phyloP scores from a whole-genome alignment of 495 filamentous ascomycete genomes.

The Tirmania nivea region DNA sequence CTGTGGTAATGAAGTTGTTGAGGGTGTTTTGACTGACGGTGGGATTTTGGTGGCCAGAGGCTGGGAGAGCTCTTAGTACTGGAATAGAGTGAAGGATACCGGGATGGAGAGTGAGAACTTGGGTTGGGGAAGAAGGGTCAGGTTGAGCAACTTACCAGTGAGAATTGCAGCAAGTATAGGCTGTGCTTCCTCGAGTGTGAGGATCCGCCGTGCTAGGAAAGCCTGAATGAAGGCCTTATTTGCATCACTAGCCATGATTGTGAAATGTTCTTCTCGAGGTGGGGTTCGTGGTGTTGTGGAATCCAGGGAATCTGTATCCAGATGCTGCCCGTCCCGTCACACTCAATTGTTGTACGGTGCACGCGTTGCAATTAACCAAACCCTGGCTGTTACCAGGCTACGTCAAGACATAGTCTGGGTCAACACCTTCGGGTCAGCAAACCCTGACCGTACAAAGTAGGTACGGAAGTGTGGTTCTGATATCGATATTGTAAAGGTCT shows the following conservation, averaged over 20 bases:
- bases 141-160: conserved; percentile 17
- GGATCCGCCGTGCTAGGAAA: conserved; percentile 51
- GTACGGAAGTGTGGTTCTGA: too few relatives aligned
- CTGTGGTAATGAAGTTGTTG: conserved; percentile 39
- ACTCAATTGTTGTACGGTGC: too few relatives aligned
- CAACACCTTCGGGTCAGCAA: too few relatives aligned
- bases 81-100: too few relatives aligned
- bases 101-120: neutral
- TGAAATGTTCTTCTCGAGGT: neutral
- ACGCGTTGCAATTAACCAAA: too few relatives aligned
- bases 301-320: neutral
- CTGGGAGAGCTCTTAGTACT: neutral
- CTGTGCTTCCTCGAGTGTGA: conserved; percentile 53
- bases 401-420: too few relatives aligned
- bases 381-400: too few relatives aligned
- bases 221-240: conserved; percentile 90
- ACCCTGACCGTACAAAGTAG: too few relatives aligned
- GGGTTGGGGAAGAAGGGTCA: neutral
- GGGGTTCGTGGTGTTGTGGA: neutral
- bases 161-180: conserved; percentile 58
- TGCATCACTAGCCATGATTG: conserved; percentile 28
- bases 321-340: neutral
- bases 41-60: conserved; percentile 23
- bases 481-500: too few relatives aligned
- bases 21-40: conserved; percentile 46